Base-by-base conservation (phyloP, 2,329 filamentous ascomycete species). In the Clonostachys byssicola region DNA sequence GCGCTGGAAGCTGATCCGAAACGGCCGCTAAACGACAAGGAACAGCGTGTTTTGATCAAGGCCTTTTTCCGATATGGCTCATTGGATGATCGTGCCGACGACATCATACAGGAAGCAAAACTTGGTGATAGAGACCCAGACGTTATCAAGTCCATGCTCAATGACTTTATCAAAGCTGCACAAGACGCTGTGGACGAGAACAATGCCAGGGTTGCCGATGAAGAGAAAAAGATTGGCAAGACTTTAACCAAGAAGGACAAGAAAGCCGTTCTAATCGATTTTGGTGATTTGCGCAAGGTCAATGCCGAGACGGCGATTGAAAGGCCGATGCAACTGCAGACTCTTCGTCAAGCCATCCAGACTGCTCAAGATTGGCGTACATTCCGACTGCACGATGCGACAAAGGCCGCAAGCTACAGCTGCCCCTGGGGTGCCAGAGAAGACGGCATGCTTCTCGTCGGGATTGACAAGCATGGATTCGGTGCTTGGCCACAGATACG, bases 301-400 rank as follows among this genome's bases (percentile, higher is more conserved):
- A 99, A 99, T 61, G 94, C 94, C 1, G 91, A 96, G 67, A 97
- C 94, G 0, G 88, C 96, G 47, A 83, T 96, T 12, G 92, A 97
- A 56, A 86, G 95, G 9, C 92, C 94, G 0, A 81, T 86, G 42
- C 92, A 97, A 60, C 86, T 97, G 75, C 86, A 85, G 49, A 83
- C 96, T 55, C 75, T 99, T 36, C 87, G 85, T 50, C 80, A 89
- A 52, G 83, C 89, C 13, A 83, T 92, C 34, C 68, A 65, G n/a
- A 78, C 81, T 42, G 68, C 75, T 18, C 61, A 82, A 17, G 89
- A 96, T 57, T 88, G 83, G 69, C 82, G 77, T 56, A 86, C 80
- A 42, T 99, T 96, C 70, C 86, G 92, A 18, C 81, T 99, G 33
- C 83, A 89, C 1, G 92, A 97, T 61, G 94, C 94, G 4, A 92